Evolutionary conservation across 2,329 filamentous ascomycete genomes (phyloP), one percentile per base, ranked within the genome.

Genomic region (Pezicula neosporulosa): DNA sequence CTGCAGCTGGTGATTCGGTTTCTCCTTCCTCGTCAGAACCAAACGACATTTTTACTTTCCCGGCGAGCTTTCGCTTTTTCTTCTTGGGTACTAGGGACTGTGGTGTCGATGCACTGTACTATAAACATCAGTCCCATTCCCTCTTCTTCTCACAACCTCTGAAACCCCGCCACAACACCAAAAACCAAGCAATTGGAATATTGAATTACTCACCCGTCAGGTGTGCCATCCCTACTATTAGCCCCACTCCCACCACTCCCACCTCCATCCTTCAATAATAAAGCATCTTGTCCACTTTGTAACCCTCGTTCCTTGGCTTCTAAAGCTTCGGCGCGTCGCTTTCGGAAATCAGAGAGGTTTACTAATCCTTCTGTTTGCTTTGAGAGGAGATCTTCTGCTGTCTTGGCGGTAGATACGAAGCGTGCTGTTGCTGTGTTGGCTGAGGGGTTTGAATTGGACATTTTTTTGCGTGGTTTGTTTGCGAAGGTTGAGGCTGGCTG

Each of bases 281-380:
- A 75, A 38, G 76, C 78, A 59, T 89, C 87, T 64, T 85, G 83
- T 12, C 83, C 86, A 63, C 94, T 90, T 63, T 33, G 30, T 33
- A 33, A 33, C 12, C 30, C 30, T 3, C 88, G 83, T 65, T 94
- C 90, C 65, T 94, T 93, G 66, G 90, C 86, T 69, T 97, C 93
- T 44, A 96, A 76, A n/a, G 92, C 90, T 70, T 97, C 90, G 61
- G 91, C 92, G 70, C 93, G 90, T 53, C 94, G 86, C 74, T 99
- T 97, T 70, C 93, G 90, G 70, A 96, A 97, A 67, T 97, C 94
- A 58, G 89, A 90, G 41, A 97, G 85, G 52, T 89, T 83, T 48
- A 97, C 93, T 3, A 99, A 85, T 38, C 94, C 94, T 59, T 97
- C 91, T 0, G 66, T 68, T 45, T 68, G 65, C 7, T 59, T 66